Evolutionary conservation across 2,329 filamentous ascomycete species (phyloP), one percentile per base, ranked within the genome.

Genomic region (Aureobasidium sp.): DNA sequence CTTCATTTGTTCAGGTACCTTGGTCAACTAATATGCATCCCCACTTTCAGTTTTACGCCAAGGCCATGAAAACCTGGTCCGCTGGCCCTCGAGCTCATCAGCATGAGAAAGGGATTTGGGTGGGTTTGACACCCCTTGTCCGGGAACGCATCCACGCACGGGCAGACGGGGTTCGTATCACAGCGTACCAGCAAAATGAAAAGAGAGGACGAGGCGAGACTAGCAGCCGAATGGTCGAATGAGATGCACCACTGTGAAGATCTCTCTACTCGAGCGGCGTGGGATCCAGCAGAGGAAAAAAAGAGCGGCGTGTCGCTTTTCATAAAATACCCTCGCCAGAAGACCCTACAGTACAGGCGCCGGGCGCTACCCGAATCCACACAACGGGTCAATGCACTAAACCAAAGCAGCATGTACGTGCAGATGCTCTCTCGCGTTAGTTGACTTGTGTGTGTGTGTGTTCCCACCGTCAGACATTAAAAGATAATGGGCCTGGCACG

Each of bases 401-500:
- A 47, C 49, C 48, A 61, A 61, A 61, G 60, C 60, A 44, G 49
- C 50, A 50, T 40, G 59, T 61, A 56, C 60, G 60, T 61, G 60
- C 60, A 61, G 49, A 61, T 61, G 60, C 44, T 60, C 48, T 47
- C 49, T 61, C 40, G 60, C 49, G 50, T 56, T 61, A 61, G 60
- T 53, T 61, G 54, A 57, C 24, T 37, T 58, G 42, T 24, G 24
- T 24, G 24, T 48, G 49, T 56, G 50, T 48, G 49, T 56, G 50
- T 48, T 53, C 60, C 60, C 60, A 54, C 48, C 60, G 60, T 56
- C 60, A 61, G 60, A 61, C 60, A 61, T 61, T 49, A 61, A 61
- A 61, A 61, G 60, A 61, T 54, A 56, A 54, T 53, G 50, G 40
- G 39, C 35, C 60, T 61, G 59, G 59, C 59, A 54, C 48, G n/a